phyloP scores from a whole-genome alignment of 306 rosid genomes.

The Myrica gale region DNA sequence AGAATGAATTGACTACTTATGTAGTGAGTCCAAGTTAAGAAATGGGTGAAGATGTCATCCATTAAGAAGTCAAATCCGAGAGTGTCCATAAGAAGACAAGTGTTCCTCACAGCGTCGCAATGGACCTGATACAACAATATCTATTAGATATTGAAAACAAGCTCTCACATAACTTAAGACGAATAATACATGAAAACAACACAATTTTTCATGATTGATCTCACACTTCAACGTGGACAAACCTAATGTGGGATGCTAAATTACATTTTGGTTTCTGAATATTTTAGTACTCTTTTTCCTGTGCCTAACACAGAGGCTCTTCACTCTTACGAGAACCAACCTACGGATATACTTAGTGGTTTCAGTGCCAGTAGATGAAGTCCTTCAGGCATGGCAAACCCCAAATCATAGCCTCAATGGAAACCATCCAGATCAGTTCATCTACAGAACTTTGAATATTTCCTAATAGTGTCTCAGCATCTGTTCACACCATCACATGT shows the following conservation, averaged over 20 bases:
- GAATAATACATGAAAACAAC: neutral
- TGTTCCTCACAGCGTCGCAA: conserved; percentile 32
- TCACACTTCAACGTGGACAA: neutral
- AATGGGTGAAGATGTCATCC: conserved; percentile 49
- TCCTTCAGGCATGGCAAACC: neutral
- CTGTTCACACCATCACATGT: neutral
- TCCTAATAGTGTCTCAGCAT: neutral
- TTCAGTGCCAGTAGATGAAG: neutral
- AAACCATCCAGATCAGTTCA: neutral
- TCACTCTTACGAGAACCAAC: neutral
- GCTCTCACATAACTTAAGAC: neutral
- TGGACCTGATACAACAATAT: conserved; percentile 40
- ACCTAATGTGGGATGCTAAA: neutral
- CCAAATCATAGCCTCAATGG: neutral
- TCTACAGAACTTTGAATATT: neutral
- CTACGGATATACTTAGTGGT: neutral
- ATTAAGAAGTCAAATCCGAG: conserved; percentile 36
- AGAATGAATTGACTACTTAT: conserved; percentile 42
- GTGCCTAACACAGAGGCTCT: neutral
- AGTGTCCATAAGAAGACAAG: conserved; percentile 15
- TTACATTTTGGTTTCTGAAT: neutral
- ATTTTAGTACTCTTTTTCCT: neutral
- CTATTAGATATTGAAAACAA: conserved; percentile 19
- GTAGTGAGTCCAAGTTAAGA: conserved; percentile 50
- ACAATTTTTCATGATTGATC: conserved; percentile 2